Evolutionary conservation across 2,329 filamentous ascomycete genomes (phyloP), one percentile per base, ranked within the genome.

Genomic region (Juglanconis oblonga): DNA sequence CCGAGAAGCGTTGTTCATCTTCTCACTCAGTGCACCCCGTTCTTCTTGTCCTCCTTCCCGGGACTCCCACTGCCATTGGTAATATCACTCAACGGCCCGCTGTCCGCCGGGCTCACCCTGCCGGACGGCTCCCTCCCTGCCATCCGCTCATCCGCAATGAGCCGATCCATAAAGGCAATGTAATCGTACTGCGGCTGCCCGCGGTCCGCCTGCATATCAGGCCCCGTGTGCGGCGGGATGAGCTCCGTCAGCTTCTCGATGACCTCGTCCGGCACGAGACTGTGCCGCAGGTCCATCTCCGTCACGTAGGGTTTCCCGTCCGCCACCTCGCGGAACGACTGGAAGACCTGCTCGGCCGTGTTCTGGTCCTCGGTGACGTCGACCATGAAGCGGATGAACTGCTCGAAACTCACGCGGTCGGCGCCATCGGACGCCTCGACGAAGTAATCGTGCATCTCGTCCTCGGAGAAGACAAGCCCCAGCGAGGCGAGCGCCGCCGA

Each of bases 351-450:
- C 76, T 98, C 95, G 11, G 95, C 95, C 4, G 93, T 97, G 74
- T 99, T 97, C 77, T 99, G 95, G 72, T 99, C 95, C 76, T 99
- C 95, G 11, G 95, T 99, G 53, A 97, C 95, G 67, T 96, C 92
- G 52, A 99, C 95, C 95, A 99, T 99, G 81, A 99, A 99, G 44
- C 91, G 88, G 73, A 99, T 99, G 72, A 99, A 99, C 75, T 98
- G 94, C 78, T 99, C 95, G 71, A 99, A 99, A 4, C 91, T 95
- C 55, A 99, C 95, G 65, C 89, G 85, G 73, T 88, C 89, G 65
- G 80, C 84, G 40, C 87, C 92, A 42, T 85, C 86, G 64, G 91
- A 93, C n/a, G 93, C 96, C 57, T 94, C 90, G 54, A 89, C 71
- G 76, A 97, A 99, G 68, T 94, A 94, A 56, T 94, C 88, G 73